Evolutionary conservation across 805 yeast genomes (phyloP).

Genomic region (Nakazawaea ernobii): DNA sequence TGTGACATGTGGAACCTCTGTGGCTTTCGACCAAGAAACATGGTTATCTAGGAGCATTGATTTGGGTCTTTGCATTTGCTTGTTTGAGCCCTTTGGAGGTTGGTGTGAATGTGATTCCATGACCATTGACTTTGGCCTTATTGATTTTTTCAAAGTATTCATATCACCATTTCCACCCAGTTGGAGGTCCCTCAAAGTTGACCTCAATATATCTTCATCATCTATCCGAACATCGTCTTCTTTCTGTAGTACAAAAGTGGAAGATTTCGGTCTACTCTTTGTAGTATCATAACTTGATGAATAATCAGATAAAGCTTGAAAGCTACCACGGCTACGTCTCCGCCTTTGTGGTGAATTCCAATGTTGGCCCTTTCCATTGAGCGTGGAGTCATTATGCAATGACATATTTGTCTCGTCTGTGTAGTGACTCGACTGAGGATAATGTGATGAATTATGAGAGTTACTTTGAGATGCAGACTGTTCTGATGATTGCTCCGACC

Average conservation of each 20-base stretch:
- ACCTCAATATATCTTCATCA: conserved; percentile 44
- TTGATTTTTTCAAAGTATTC: conserved; percentile 30
- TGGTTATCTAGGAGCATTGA: conserved; percentile 1
- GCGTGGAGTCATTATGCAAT: conserved; percentile 12
- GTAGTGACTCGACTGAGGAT: conserved; percentile 11
- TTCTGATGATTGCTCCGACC: conserved; percentile 2
- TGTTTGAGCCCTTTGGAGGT: not conserved
- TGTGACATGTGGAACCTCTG: not conserved
- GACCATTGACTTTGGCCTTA: conserved; percentile 25
- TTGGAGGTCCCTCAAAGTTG: conserved; percentile 42
- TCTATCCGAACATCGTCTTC: not conserved
- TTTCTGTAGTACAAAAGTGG: not conserved
- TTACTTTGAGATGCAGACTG: conserved; percentile 20
- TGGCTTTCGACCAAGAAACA: not conserved
- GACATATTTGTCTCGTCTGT: conserved; percentile 26
- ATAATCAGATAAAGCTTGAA: conserved; percentile 8
- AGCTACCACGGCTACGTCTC: conserved; percentile 19
- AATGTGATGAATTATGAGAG: conserved; percentile 22
- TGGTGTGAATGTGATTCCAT: not conserved
- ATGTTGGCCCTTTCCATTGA: conserved; percentile 12
- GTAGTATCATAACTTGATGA: conserved; percentile 4
- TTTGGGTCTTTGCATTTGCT: not conserved
- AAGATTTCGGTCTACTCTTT: not conserved
- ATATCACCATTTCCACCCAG: conserved; percentile 37
- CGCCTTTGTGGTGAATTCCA: conserved; percentile 41